These are phyloP conservation scores for Sugiyamaella chiloensis DNA, from an alignment of 805 yeast species.

Conservation along the genomic window DNA sequence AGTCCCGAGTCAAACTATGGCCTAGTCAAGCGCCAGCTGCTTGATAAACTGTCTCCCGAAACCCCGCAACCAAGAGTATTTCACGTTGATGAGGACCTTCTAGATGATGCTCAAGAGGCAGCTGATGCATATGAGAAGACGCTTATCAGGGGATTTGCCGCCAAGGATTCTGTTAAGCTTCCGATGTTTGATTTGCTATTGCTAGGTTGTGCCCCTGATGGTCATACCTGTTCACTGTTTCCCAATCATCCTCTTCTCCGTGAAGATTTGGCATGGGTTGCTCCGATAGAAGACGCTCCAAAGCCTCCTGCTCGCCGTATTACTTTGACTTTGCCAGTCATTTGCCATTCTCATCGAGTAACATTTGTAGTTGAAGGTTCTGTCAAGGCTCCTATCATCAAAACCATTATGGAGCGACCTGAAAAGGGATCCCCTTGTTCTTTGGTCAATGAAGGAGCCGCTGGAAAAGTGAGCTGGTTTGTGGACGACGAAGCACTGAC, in stretches of 20 bases:
- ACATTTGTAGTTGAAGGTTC: conserved; percentile 96
- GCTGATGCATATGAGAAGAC: conserved; percentile 91
- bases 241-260: conserved; percentile 87
- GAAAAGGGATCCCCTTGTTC: conserved; percentile 94
- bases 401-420: conserved; percentile 92
- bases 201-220: conserved; percentile 98
- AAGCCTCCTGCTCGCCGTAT: conserved; percentile 82
- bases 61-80: conserved; percentile 63
- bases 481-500: conserved; percentile 90
- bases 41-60: conserved; percentile 60
- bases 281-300: conserved; percentile 90
- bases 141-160: conserved; percentile 86
- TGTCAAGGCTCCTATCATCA: conserved; percentile 87
- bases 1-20: conserved; percentile 86
- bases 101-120: conserved; percentile 68
- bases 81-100: conserved; percentile 75
- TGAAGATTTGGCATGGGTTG: conserved; percentile 92
- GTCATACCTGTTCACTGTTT: conserved; percentile 94
- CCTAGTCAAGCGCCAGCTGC: conserved; percentile 75
- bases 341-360: conserved; percentile 88
- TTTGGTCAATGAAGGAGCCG: conserved; percentile 93
- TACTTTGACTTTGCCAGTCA: conserved; percentile 89
- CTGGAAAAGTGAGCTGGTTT: conserved; percentile 95
- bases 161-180: conserved; percentile 90
- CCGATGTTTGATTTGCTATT: conserved; percentile 91